Evolutionary conservation across 306 rosid genomes (phyloP), one percentile per base, ranked within the genome.

Genomic region (Carpinus viminea): DNA sequence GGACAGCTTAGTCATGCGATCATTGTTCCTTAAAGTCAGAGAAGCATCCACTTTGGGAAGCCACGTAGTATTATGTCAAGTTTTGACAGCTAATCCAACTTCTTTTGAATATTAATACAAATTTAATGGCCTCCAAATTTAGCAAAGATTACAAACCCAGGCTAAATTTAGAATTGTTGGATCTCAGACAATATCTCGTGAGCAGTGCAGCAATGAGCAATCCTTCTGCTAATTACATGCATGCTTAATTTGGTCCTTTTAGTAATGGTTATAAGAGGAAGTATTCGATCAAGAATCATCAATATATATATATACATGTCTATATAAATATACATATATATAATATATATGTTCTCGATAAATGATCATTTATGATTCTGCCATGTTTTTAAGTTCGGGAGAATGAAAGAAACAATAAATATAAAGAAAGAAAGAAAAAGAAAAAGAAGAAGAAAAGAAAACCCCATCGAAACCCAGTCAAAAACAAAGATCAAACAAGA

Each of bases 401-500:
- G 51, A 41, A 68, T 41, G 52, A 38, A 66, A 66, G 15, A 10
- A 18, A 68, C 50, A 68, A 68, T 68, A 18, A 68, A 15, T 43
- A 18, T 38, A 7, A 17, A 66, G 2, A 31, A 31, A 31, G 34
- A 31, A 31, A 31, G 26, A 31, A 31, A 2, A 31, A 31, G 3
- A 31, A 31, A 31, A 31, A 31, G 3, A 31, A 31, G 3, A 31
- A 31, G 3, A 2, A 41, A 9, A 18, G 41, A 68, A n/a, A 24
- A 24, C 65, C 50, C 28, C 52, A n/a, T 68, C 3, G 8, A 41
- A 20, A 3, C 45, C 72, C 48, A 38, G 2, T 5, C 2, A n/a
- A 68, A 47, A n/a, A 10, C 15, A 68, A 41, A 68, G 26, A 68
- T 36, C 70, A 68, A 41, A 68, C 72, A 68, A 38, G 72, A 68